Evolutionary conservation across 2,329 filamentous ascomycete genomes (phyloP), one percentile per base, ranked within the genome.

Genomic region (Talaromyces verruculosus): DNA sequence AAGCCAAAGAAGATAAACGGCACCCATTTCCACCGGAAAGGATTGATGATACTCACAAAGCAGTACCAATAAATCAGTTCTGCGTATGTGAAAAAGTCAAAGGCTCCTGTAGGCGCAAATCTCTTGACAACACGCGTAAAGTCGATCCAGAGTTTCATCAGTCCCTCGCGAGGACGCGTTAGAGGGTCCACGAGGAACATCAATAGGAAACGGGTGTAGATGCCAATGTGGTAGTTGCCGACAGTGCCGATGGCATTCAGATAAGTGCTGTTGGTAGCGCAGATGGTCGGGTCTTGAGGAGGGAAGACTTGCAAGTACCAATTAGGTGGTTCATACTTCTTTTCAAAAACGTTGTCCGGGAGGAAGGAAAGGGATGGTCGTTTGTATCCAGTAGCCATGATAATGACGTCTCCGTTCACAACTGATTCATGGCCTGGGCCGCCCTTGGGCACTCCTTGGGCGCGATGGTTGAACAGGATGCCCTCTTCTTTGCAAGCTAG

Each of bases 271-370:
- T 96, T 96, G 78, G 92, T 93, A 68, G 89, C 89, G 69, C 89
- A 92, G 58, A 96, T 84, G 39, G 87, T 89, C 0, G 89, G 86
- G 69, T 93, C 89, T 3, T 81, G 77, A 0, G 92, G 90, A 4
- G 92, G 92, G 78, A 96, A 96, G 0, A 90, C 91, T 76, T 96
- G 92, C 0, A 96, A 84, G 71, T 95, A 96, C 92, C 92, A 96
- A 75, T 92, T 93, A 0, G 92, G 92, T 0, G 92, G 90, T 0
- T 82, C 81, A 71, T 95, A 96, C 0, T 90, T 89, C 68, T 91
- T 85, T 10, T 85, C 74, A 74, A 95, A 95, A 72, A 86, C 88
- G 62, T 92, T 87, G 0, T 87, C 80, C 0, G 92, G 92, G 0
- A 96, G 81, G 76, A 96, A 95, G 11, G 81, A 82, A 0, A 96